Conservation (phyloP, 306 rosid species). For the Neltuma alba region DNA sequence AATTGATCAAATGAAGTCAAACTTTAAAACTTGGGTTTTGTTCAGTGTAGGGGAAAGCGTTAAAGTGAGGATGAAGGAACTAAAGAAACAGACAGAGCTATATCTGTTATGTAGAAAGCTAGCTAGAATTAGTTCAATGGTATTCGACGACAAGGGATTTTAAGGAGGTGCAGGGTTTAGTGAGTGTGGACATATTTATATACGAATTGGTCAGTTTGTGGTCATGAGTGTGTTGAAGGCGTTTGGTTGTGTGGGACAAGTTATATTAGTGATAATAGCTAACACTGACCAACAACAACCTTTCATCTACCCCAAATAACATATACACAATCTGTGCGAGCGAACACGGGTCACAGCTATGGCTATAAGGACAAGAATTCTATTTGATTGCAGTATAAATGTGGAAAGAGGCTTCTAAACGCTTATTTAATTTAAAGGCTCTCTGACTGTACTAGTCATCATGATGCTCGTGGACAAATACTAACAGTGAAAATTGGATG, state of each 20-base stretch:
- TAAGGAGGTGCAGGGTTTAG: neutral
- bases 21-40: neutral
- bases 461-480: constrained; percentile 7
- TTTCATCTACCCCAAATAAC: constrained; percentile 24
- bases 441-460: neutral
- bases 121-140: constrained; percentile 21
- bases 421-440: neutral
- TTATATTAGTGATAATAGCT: constrained; percentile 40
- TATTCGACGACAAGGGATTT: constrained; percentile 22
- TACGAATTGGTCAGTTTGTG: constrained; percentile 4
- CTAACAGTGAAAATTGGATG: neutral
- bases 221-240: constrained; percentile 32
- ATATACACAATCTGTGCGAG: neutral
- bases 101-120: neutral
- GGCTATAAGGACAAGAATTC: neutral
- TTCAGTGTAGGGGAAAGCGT: neutral
- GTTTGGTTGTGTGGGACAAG: constrained; percentile 43
- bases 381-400: neutral
- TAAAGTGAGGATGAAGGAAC: neutral
- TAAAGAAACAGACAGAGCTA: neutral
- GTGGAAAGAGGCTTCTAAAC: neutral
- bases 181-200: constrained; percentile 15
- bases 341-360: neutral
- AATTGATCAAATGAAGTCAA: neutral
- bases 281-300: constrained; percentile 56